Base-by-base conservation (phyloP, 345 rosid species). In the Salix caprea region DNA sequence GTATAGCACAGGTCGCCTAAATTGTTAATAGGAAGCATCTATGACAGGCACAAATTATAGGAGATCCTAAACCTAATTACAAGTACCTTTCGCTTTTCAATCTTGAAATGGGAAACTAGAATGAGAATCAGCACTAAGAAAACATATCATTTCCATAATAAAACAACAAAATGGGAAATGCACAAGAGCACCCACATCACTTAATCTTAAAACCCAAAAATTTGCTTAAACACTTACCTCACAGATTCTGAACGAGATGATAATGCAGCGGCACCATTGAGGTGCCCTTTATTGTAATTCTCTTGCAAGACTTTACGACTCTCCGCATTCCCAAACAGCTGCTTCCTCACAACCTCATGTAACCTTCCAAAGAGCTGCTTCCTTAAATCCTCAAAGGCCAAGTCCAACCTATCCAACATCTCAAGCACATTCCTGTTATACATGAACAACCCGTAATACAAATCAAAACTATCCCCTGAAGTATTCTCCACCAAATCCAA, bases 391-490 rank as follows among this genome's bases (percentile, higher is more conserved):
- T 83, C 88, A 32, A 93, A 86, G 37, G 88, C 92, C 75, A 88
- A 82, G 85, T 88, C 91, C 83, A 91, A 76, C 84, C 76, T 90
- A 85, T 91, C 92, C 70, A 93, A 28, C 90, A 85, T 84, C 85
- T 90, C 91, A 69, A 91, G 70, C 0, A 95, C 88, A 72, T 84
- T 88, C 69, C 76, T 80, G 6, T 93, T 93, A 60, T 86, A 88
- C 86, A 90, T 44, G 77, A 91, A 93, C 87, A 93, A 80, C 32
- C 95, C 98, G 68, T 89, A 91, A 74, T 86, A 91, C 85, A 91
- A 74, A 86, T 93, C 95, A 50, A 91, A 91, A 72, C 97, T 91
- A 85, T 93, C 97, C 40, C 82, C 80, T 4, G 81, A 74, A 4
- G 90, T 86, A 61, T 84, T 86, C 77, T 83, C 88, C 12, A 88